Conservation (phyloP, 768 basidiomycete species). For the Melanogaster broomeanus region DNA sequence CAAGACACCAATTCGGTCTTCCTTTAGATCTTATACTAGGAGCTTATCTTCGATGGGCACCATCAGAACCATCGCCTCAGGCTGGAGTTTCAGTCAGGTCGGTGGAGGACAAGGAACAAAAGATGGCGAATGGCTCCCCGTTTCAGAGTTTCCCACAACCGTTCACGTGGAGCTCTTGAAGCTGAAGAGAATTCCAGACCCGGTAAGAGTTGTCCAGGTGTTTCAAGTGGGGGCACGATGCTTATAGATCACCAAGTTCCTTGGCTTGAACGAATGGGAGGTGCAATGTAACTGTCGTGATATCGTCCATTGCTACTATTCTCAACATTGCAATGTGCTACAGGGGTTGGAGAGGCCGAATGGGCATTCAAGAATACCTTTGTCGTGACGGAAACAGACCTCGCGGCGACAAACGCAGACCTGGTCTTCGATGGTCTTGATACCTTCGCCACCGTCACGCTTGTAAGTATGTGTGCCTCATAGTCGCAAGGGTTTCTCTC, state of each 20-base stretch:
- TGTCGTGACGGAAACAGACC: constrained; percentile 46
- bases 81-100: constrained; percentile 72
- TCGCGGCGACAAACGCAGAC: constrained; percentile 55
- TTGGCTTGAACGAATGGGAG: constrained; percentile 85
- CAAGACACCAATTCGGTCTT: not conserved
- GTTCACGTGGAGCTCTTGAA: constrained; percentile 86
- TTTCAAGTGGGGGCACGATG: not conserved
- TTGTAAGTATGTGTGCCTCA: constrained; percentile 44
- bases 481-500: not conserved
- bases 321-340: not conserved
- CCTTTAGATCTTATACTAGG: not conserved
- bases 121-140: constrained; percentile 66
- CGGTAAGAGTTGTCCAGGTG: constrained; percentile 49
- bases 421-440: constrained; percentile 91
- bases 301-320: not conserved
- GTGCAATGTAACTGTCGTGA: constrained; percentile 69
- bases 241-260: constrained; percentile 47
- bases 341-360: constrained; percentile 87
- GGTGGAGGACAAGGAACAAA: constrained; percentile 60
- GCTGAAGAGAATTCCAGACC: constrained; percentile 75
- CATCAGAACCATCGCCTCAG: constrained; percentile 34
- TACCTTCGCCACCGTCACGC: constrained; percentile 73
- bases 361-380: constrained; percentile 84
- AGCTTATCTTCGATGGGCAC: constrained; percentile 18
- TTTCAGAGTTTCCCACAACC: constrained; percentile 74